phyloP scores from a whole-genome alignment of 1,139 yeast genomes.

The Meyerozyma smithsonii region DNA sequence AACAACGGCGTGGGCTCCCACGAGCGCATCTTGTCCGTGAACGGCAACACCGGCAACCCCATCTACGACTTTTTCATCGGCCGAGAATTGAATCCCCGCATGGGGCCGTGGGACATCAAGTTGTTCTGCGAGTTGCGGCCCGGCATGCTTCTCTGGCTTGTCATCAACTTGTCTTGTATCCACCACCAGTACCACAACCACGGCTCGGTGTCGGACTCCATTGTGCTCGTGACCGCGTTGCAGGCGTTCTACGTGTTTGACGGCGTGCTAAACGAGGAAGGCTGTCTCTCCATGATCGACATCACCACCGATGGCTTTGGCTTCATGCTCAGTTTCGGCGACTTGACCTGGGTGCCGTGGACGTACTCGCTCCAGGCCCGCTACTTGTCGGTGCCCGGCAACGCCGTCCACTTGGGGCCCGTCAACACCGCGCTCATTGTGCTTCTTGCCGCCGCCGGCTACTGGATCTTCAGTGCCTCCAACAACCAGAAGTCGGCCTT shows the following conservation, averaged over 20 bases:
- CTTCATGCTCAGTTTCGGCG: slow-evolving; percentile 93
- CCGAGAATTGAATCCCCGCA: slow-evolving; percentile 87
- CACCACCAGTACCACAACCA: slow-evolving; percentile 69
- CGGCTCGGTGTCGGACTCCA: slow-evolving; percentile 67
- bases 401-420: slow-evolving; percentile 55
- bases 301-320: slow-evolving; percentile 96
- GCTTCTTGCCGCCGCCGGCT: slow-evolving; percentile 54
- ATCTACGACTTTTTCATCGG: slow-evolving; percentile 97
- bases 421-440: slow-evolving; percentile 29
- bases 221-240: slow-evolving; percentile 60
- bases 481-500: slow-evolving; percentile 83
- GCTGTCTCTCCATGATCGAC: slow-evolving; percentile 90
- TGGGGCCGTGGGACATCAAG: slow-evolving; percentile 83
- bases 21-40: slow-evolving; percentile 73
- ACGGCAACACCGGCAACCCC: slow-evolving; percentile 77
- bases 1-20: slow-evolving; percentile 51
- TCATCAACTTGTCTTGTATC: slow-evolving; percentile 72
- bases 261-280: slow-evolving; percentile 89
- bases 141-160: slow-evolving; percentile 82
- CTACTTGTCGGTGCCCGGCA: slow-evolving; percentile 55
- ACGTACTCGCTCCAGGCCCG: slow-evolving; percentile 84
- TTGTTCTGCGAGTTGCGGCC: slow-evolving; percentile 93
- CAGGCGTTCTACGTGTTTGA: slow-evolving; percentile 85
- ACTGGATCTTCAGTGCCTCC: slow-evolving; percentile 76
- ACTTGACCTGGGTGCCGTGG: slow-evolving; percentile 90